These are phyloP conservation scores for Amphicarpaea edgeworthii DNA, from an alignment of 306 rosid genomes.

Conservation along the genomic window DNA sequence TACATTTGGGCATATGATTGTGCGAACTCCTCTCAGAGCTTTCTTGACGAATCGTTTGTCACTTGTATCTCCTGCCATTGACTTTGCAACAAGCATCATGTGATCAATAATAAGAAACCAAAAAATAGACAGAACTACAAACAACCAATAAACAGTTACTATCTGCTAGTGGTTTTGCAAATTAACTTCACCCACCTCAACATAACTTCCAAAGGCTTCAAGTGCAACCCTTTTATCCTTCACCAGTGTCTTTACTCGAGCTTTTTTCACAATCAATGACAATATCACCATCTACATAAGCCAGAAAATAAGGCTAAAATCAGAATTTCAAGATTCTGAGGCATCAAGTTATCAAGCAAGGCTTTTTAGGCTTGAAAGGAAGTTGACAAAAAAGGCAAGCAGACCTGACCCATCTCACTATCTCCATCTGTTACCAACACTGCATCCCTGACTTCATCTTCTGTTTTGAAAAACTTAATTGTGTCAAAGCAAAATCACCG, in stretches of 20 bases:
- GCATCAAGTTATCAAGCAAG: slow-evolving; percentile 11
- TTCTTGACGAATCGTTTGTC: slow-evolving; percentile 73
- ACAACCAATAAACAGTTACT: slow-evolving; percentile 16
- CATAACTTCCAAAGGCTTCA: slow-evolving; percentile 93
- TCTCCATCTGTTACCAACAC: slow-evolving; percentile 91
- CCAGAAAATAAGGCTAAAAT: slow-evolving; percentile 51
- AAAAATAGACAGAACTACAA: slow-evolving; percentile 24
- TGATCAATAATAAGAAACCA: slow-evolving; percentile 42
- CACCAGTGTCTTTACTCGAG: slow-evolving; percentile 81
- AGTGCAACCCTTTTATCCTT: slow-evolving; percentile 88
- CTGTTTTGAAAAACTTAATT: slow-evolving; percentile 54
- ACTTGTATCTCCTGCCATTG: slow-evolving; percentile 72
- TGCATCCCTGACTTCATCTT: slow-evolving; percentile 75
- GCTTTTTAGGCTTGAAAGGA: background rate
- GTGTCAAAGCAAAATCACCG: slow-evolving; percentile 34
- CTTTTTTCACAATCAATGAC: slow-evolving; percentile 82
- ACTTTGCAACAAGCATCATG: slow-evolving; percentile 55
- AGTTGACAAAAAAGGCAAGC: slow-evolving; percentile 38
- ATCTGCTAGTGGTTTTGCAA: slow-evolving; percentile 20
- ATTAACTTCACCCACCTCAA: slow-evolving; percentile 70
- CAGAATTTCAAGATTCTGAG: slow-evolving; percentile 7
- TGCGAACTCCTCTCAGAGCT: slow-evolving; percentile 83
- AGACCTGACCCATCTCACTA: slow-evolving; percentile 95
- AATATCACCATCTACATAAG: slow-evolving; percentile 87
- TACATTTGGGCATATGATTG: slow-evolving; percentile 92